Conservation (phyloP, 495 filamentous ascomycete species). For the Podospora pseudopauciseta region DNA sequence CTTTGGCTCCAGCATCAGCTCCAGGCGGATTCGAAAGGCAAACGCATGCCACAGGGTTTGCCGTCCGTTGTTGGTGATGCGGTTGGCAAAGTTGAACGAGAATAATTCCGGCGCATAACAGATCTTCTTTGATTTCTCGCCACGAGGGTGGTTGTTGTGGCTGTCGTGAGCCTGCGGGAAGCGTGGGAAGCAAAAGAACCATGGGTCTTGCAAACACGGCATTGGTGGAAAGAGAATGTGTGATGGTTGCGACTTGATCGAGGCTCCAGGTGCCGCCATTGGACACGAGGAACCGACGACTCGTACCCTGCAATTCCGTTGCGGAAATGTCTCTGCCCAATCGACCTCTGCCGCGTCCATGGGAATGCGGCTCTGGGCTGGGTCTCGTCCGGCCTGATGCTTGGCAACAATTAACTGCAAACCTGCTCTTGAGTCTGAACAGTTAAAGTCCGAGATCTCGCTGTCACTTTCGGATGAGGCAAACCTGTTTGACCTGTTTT, state of each 20-base stretch:
- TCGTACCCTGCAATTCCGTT: neutral
- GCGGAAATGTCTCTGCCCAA: slow-evolving; percentile 1
- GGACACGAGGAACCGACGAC: neutral
- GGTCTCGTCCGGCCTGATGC: neutral
- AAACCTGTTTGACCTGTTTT: neutral
- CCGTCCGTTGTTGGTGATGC: neutral
- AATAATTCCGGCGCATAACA: slow-evolving; percentile 3
- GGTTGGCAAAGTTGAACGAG: neutral
- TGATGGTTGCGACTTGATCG: neutral
- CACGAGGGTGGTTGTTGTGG: slow-evolving; percentile 2
- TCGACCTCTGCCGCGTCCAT: neutral
- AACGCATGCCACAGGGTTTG: neutral
- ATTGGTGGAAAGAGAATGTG: neutral
- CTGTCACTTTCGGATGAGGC: neutral
- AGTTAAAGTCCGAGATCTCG: neutral
- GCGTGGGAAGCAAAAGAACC: neutral
- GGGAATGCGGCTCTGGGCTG: slow-evolving; percentile 1
- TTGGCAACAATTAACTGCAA: neutral
- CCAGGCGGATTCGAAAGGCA: neutral
- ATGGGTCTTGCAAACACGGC: no score
- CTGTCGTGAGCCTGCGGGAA: neutral
- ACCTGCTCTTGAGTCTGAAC: neutral
- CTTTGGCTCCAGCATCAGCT: neutral
- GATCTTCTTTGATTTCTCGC: slow-evolving; percentile 11
- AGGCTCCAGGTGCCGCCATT: neutral